These are phyloP conservation scores for Gentiana straminea DNA, from an alignment of 257 asterid genomes.

Conservation along the genomic window DNA sequence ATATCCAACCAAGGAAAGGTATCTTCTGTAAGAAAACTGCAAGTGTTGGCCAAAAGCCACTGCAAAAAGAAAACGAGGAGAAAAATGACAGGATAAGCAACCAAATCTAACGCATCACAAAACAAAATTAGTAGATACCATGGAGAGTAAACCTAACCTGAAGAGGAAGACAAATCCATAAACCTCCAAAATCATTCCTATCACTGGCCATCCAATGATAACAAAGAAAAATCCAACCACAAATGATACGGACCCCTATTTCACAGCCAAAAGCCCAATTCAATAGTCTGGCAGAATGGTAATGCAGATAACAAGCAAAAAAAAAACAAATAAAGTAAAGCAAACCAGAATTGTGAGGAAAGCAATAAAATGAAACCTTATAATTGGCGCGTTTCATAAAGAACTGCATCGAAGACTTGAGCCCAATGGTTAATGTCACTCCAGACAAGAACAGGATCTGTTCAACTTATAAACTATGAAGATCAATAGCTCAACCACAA, in stretches of 20 bases:
- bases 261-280: background rate
- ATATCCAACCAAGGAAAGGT: slow-evolving; percentile 32
- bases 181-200: slow-evolving; percentile 73
- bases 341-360: background rate
- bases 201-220: slow-evolving; percentile 63
- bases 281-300: background rate
- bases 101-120: background rate
- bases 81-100: slow-evolving; percentile 2
- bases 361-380: slow-evolving; percentile 17
- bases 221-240: slow-evolving; percentile 63
- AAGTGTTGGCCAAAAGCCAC: slow-evolving; percentile 29
- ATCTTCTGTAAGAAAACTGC: slow-evolving; percentile 19
- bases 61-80: slow-evolving; percentile 15
- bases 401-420: slow-evolving; percentile 19
- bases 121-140: background rate
- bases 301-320: background rate
- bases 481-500: background rate
- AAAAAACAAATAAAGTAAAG: background rate
- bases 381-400: slow-evolving; percentile 22
- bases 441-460: slow-evolving; percentile 38
- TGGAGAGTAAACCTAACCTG: slow-evolving; percentile 27
- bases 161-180: slow-evolving; percentile 73
- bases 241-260: slow-evolving; percentile 57
- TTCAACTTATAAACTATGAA: slow-evolving; percentile 3
- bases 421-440: slow-evolving; percentile 24